Percentiles rank a stretch among this genome's conserved stretches.
These are phyloP conservation scores for Rostrohypoxylon terebratum DNA, from an alignment of 495 filamentous ascomycete species.

Conservation along the genomic window DNA sequence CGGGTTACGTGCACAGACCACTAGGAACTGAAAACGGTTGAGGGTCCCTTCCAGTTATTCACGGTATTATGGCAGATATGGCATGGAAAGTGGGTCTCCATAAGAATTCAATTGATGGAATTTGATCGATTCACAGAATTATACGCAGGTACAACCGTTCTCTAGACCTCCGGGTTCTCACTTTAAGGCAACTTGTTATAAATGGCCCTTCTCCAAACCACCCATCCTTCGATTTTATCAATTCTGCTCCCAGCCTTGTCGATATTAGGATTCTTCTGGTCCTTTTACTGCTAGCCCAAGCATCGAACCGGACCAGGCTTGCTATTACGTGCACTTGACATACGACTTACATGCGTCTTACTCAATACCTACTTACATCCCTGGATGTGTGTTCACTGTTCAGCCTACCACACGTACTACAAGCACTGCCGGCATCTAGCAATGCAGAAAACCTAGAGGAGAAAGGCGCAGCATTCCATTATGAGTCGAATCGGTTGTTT, in stretches of 20 bases:
- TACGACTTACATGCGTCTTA: slow-evolving; percentile 9
- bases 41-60: background rate
- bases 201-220: slow-evolving; percentile 26
- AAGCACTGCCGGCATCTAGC: slow-evolving; percentile 2
- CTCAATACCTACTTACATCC: background rate
- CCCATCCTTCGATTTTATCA: background rate
- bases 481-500: slow-evolving; percentile 11
- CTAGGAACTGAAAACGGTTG: background rate
- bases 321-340: slow-evolving; percentile 1
- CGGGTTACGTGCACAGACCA: slow-evolving; percentile 19
- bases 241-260: slow-evolving; percentile 23
- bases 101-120: background rate
- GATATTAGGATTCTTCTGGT: slow-evolving; percentile 15
- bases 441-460: slow-evolving; percentile 8
- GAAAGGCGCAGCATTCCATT: slow-evolving; percentile 24
- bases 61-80: background rate
- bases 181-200: slow-evolving; percentile 30
- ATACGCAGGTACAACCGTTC: slow-evolving; percentile 1
- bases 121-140: background rate
- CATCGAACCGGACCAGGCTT: background rate
- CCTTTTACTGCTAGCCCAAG: background rate
- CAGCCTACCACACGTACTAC: background rate
- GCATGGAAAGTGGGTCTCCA: background rate
- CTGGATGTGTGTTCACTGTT: background rate
- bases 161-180: slow-evolving; percentile 42